Evolutionary conservation across 345 rosid species (phyloP), one percentile per base, ranked within the genome.

Genomic region (Euclidium syriacum): DNA sequence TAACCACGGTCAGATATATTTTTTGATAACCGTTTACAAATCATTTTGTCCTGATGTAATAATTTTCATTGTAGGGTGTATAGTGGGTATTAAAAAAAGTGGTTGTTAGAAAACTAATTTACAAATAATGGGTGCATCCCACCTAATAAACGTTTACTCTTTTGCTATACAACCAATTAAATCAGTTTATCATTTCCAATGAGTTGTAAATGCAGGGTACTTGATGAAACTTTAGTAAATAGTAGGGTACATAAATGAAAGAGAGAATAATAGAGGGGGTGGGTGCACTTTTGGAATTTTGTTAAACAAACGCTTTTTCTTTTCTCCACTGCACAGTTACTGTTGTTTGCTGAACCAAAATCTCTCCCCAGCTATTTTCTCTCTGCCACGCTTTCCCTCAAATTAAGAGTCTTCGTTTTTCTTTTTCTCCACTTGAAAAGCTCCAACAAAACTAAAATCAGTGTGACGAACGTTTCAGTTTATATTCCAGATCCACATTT

Each of bases 401-500:
- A 40, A 50, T 51, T 25, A 67, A 23, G 57, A 64, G 58, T 32
- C 29, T 67, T 57, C 40, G 44, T 19, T 24, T 32, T 68, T 16
- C 33, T 59, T 9, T 48, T 7, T 41, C 52, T 69, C 61, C 55
- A 41, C 14, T 43, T 4, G 7, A 50, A n/a, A 47, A 34, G 40
- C 59, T 6, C 7, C 4, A 22, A 18, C 53, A n/a, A 47, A 36
- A 36, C 5, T 39, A 9, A 11, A n/a, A 16, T 34, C 33, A 43
- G 68, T 27, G 68, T 27, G 19, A 53, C 14, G 16, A 11, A 34
- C 63, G 58, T 22, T 61, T 52, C 26, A 17, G 39, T 19, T 58
- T 68, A 17, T 30, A 26, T 42, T 39, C 11, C 30, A 48, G 75
- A 71, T 63, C 75, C 56, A 40, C 75, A 70, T 53, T 53, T n/a